These are phyloP conservation scores for Phytophthora quininea DNA, from an alignment of 352 stramenopile species.

Conservation along the genomic window DNA sequence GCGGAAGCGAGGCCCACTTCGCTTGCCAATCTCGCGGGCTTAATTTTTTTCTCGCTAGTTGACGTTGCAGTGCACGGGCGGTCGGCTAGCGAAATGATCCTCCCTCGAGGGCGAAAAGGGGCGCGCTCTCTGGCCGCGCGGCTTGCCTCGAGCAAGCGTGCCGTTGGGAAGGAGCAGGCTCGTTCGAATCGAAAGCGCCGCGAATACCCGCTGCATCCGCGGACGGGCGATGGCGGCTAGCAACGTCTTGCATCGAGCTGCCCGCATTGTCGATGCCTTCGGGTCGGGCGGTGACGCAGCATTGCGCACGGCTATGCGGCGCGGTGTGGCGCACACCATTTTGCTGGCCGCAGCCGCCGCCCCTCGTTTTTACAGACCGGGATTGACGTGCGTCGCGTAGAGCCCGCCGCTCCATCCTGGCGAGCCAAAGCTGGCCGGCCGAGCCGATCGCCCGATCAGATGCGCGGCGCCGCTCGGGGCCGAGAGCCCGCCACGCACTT, in stretches of 20 bases:
- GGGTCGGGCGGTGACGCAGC: too few species aligned
- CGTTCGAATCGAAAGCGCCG: too few species aligned
- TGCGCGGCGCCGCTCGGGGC: neutral
- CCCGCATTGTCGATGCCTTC: too few species aligned
- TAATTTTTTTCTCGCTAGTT: conserved; percentile 1
- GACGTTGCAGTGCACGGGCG: neutral
- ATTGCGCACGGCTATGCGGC: neutral
- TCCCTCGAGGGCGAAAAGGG: neutral
- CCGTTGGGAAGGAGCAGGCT: too few species aligned
- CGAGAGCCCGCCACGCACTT: conserved; percentile 1
- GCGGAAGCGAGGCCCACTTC: too few species aligned
- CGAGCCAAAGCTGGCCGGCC: neutral
- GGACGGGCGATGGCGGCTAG: too few species aligned
- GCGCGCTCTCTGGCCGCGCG: neutral
- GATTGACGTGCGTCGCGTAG: neutral
- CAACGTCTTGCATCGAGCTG: neutral
- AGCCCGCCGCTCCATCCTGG: conserved; percentile 3
- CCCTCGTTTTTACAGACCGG: conserved; percentile 7
- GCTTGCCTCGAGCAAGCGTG: too few species aligned
- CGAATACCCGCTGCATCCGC: too few species aligned
- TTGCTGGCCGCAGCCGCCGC: neutral
- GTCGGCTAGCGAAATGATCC: conserved; percentile 13
- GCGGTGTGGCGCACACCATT: neutral
- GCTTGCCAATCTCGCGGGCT: neutral
- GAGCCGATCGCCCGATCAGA: conserved; percentile 7